Evolutionary conservation across 345 rosid species (phyloP).

Genomic region (Turritis glabra): DNA sequence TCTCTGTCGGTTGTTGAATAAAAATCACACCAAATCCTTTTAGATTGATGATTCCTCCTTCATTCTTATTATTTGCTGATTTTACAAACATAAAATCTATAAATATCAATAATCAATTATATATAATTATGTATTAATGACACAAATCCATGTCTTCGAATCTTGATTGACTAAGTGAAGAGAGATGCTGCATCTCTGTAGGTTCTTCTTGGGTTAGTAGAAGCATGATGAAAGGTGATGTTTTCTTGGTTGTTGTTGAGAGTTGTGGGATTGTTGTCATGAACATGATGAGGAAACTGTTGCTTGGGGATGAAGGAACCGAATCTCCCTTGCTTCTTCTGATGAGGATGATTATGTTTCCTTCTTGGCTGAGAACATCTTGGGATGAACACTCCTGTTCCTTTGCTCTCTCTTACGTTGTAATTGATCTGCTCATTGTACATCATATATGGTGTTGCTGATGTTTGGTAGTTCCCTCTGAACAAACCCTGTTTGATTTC

Average conservation of each 20-base stretch:
- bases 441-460: slow-evolving; percentile 47
- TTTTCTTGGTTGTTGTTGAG: slow-evolving; percentile 28
- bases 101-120: slow-evolving; percentile 25
- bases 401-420: slow-evolving; percentile 71
- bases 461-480: slow-evolving; percentile 45
- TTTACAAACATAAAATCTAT: slow-evolving; percentile 22
- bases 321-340: slow-evolving; percentile 59
- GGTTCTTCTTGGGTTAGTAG: slow-evolving; percentile 40
- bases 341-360: slow-evolving; percentile 35
- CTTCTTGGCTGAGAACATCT: slow-evolving; percentile 65
- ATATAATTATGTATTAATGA: slow-evolving; percentile 32
- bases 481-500: slow-evolving; percentile 47
- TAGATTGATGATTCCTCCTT: slow-evolving; percentile 30
- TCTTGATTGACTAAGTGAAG: slow-evolving; percentile 35
- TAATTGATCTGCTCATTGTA: slow-evolving; percentile 48
- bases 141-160: slow-evolving; percentile 27
- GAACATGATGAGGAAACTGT: slow-evolving; percentile 32
- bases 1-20: slow-evolving; percentile 3
- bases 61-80: slow-evolving; percentile 32
- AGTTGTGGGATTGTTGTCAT: slow-evolving; percentile 23
- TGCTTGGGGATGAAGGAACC: slow-evolving; percentile 49
- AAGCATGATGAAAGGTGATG: slow-evolving; percentile 26
- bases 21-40: slow-evolving; percentile 33
- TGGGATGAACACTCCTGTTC: slow-evolving; percentile 94
- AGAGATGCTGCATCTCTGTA: slow-evolving; percentile 45